Base-by-base conservation (phyloP, 2,329 filamentous ascomycete genomes). In the Malbranchea zuffiana region DNA sequence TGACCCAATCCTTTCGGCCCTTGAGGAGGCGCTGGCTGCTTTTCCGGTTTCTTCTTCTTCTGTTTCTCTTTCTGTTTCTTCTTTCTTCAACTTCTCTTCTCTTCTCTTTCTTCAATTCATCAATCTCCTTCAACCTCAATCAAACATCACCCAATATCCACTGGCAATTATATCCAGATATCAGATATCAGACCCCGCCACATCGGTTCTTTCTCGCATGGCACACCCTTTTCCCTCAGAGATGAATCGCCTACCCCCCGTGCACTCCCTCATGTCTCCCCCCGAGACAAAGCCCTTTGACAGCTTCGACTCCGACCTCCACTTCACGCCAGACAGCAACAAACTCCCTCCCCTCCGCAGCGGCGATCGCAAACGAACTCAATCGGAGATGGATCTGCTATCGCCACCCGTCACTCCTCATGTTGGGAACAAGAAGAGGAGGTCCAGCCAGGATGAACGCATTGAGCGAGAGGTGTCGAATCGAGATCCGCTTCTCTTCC, bases 211-310 rank as follows among this genome's bases (percentile, higher is more conserved):
- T 33, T 31, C 35, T 18, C 26, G 4, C 27, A 37, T 36, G 32
- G 10, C 19, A 3, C 29, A 19, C 3, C 16, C 16, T n/a, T 16
- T 8, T 26, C 20, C 16, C 12, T 24, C 13, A 15, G 18, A 38
- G 35, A 66, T 65, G 62, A 59, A 57, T 52, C 58, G 53, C 41
- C 49, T 65, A 45, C 60, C 61, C 19, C 55, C 59, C 33, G 56
- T 65, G 27, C 59, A 61, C 34, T 65, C 55, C 50, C 55, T 66
- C 33, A 63, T 66, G 59, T 66, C 62, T 44, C 62, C 62, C 26
- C 62, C 62, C 40, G 61, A 65, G 50, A 43, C 54, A n/a, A 74
- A 63, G 32, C 68, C 69, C 13, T 60, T 71, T 3, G 71, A 71
- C 38, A 70, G 54, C 32, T 65, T 65, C 47, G 49, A 55, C 39